phyloP scores from a whole-genome alignment of 345 rosid genomes.

The Durio zibethinus region DNA sequence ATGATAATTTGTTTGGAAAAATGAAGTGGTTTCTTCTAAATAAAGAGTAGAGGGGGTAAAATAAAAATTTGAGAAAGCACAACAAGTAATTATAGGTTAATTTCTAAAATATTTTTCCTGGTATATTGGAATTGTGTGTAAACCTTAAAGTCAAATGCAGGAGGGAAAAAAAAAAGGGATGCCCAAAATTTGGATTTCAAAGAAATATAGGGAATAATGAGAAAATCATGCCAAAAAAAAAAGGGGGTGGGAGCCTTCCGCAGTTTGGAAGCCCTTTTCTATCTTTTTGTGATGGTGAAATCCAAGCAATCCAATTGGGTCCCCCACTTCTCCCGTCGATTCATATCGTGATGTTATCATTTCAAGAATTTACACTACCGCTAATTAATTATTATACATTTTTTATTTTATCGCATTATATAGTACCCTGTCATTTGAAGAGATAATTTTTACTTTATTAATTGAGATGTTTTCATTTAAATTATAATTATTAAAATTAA shows the following conservation, averaged over 20 bases:
- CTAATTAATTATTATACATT: neutral
- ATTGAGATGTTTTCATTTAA: too few species aligned
- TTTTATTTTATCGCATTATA: conserved; percentile 11
- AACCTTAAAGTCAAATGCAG: neutral
- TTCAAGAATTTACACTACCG: neutral
- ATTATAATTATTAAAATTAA: too few species aligned
- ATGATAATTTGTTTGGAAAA: too few species aligned
- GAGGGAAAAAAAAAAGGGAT: neutral
- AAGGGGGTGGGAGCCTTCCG: neutral
- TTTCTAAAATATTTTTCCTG: too few species aligned
- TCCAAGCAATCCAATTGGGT: conserved; percentile 64
- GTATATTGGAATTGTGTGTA: too few species aligned
- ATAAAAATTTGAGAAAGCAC: too few species aligned
- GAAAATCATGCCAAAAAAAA: neutral
- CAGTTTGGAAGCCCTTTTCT: neutral
- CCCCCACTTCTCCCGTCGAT: conserved; percentile 22
- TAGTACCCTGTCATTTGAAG: neutral
- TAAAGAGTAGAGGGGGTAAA: too few species aligned
- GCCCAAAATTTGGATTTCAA: neutral
- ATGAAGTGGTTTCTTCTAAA: too few species aligned
- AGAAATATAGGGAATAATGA: neutral
- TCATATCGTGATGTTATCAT: conserved; percentile 9
- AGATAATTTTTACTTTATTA: too few species aligned
- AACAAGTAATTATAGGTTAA: too few species aligned
- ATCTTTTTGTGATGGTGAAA: conserved; percentile 45